Conservation (phyloP, 306 rosid species). For the Prunus mume region DNA sequence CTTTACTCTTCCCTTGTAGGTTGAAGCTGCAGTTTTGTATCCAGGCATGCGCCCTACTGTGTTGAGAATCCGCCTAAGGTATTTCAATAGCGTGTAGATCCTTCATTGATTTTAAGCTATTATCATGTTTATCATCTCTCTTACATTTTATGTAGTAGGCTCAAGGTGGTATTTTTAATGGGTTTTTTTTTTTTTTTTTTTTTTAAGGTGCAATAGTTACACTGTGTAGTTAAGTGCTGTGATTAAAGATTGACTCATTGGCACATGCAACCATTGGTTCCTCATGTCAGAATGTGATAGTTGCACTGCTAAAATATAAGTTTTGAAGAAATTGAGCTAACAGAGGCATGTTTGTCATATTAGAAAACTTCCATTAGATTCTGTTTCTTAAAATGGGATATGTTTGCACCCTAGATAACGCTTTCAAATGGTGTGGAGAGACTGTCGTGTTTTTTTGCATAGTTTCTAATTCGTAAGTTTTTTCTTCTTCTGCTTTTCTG, state of each 20-base stretch:
- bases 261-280: background rate
- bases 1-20: conserved; percentile 44
- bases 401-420: background rate
- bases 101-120: background rate
- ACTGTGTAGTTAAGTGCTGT: background rate
- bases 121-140: background rate
- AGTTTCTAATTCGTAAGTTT: conserved; percentile 1
- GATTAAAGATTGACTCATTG: background rate
- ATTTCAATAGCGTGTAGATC: conserved; percentile 9
- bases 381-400: background rate
- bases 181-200: background rate
- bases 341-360: background rate
- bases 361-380: background rate
- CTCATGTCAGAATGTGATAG: background rate
- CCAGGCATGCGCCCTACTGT: conserved; percentile 90
- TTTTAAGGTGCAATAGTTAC: background rate
- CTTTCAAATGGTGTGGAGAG: background rate
- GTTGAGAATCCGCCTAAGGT: conserved; percentile 89
- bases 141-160: background rate
- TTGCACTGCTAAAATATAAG: background rate
- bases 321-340: background rate
- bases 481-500: conserved; percentile 2
- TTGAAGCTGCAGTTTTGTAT: conserved; percentile 92
- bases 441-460: background rate
- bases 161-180: background rate